Evolutionary conservation across 2,329 filamentous ascomycete genomes (phyloP).

Genomic region (Stemphylium vesicarium): DNA sequence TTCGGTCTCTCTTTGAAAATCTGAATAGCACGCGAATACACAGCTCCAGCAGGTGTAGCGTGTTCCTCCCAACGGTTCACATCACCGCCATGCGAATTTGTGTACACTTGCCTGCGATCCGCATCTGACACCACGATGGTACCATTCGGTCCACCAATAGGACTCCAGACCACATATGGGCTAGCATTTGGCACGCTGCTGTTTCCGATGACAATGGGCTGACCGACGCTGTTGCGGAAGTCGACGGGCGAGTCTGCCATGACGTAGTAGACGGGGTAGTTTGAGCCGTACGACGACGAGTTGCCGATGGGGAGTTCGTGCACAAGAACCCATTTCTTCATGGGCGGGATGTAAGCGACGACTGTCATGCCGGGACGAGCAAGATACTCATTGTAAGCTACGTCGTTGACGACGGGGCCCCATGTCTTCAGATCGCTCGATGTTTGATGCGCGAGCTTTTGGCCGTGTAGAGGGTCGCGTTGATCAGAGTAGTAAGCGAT

Average conservation of each 20-base stretch:
- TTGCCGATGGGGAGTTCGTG: slow-evolving; percentile 29
- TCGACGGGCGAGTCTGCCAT: slow-evolving; percentile 26
- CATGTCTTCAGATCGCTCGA: slow-evolving; percentile 26
- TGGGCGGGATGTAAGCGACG: slow-evolving; percentile 24
- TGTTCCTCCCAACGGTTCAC: slow-evolving; percentile 28
- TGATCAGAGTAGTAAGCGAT: slow-evolving; percentile 36
- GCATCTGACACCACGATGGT: slow-evolving; percentile 30
- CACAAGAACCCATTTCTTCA: slow-evolving; percentile 32
- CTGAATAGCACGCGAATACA: slow-evolving; percentile 27
- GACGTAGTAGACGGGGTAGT: slow-evolving; percentile 33
- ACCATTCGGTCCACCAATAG: slow-evolving; percentile 28
- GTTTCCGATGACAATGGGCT: slow-evolving; percentile 26
- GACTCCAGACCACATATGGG: slow-evolving; percentile 32
- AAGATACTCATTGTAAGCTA: slow-evolving; percentile 24
- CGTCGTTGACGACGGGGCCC: slow-evolving; percentile 31
- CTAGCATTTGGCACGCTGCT: slow-evolving; percentile 24
- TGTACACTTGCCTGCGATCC: slow-evolving; percentile 25
- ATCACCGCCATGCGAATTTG: slow-evolving; percentile 23
- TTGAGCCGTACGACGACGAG: slow-evolving; percentile 18
- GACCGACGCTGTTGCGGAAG: slow-evolving; percentile 20
- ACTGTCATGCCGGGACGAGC: slow-evolving; percentile 34
- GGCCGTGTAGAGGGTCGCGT: slow-evolving; percentile 30
- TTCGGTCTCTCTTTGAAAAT: slow-evolving; percentile 23
- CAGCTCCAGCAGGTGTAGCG: slow-evolving; percentile 24
- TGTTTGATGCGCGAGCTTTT: slow-evolving; percentile 34